phyloP scores from a whole-genome alignment of 768 basidiomycete genomes.

The Hericium coralloides region DNA sequence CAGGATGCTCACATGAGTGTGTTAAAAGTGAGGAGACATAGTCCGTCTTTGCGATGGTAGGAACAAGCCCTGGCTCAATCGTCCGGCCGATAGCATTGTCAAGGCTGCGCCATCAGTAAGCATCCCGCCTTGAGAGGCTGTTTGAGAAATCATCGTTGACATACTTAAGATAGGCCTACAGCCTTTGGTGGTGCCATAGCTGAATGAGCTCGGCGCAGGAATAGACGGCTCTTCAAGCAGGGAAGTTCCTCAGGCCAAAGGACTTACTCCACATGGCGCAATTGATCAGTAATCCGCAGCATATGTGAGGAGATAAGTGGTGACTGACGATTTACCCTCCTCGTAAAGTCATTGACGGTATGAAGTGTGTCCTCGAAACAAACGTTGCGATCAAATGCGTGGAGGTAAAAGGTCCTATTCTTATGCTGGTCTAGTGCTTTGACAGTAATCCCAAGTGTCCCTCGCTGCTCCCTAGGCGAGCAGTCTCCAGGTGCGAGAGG shows the following conservation, averaged over 20 bases:
- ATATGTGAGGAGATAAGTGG: not conserved
- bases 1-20: slow-evolving; percentile 33
- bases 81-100: slow-evolving; percentile 41
- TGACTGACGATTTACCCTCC: slow-evolving; percentile 44
- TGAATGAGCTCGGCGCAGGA: slow-evolving; percentile 44
- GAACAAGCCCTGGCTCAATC: slow-evolving; percentile 41
- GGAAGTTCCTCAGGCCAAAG: slow-evolving; percentile 56
- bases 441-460: slow-evolving; percentile 37
- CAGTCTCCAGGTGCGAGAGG: slow-evolving; percentile 34
- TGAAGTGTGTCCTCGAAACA: slow-evolving; percentile 48
- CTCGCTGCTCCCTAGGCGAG: slow-evolving; percentile 29
- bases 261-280: slow-evolving; percentile 29
- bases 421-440: slow-evolving; percentile 36
- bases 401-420: slow-evolving; percentile 45
- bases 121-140: not conserved
- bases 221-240: slow-evolving; percentile 24
- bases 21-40: slow-evolving; percentile 49
- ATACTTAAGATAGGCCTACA: no score
- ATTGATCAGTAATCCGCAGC: not conserved
- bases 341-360: slow-evolving; percentile 39
- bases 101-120: slow-evolving; percentile 14
- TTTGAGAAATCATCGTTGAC: slow-evolving; percentile 36
- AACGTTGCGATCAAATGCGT: slow-evolving; percentile 49
- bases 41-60: slow-evolving; percentile 49
- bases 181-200: no score